Evolutionary conservation across 2,329 filamentous ascomycete species (phyloP), one percentile per base, ranked within the genome.

Genomic region (Fulvia fulva): DNA sequence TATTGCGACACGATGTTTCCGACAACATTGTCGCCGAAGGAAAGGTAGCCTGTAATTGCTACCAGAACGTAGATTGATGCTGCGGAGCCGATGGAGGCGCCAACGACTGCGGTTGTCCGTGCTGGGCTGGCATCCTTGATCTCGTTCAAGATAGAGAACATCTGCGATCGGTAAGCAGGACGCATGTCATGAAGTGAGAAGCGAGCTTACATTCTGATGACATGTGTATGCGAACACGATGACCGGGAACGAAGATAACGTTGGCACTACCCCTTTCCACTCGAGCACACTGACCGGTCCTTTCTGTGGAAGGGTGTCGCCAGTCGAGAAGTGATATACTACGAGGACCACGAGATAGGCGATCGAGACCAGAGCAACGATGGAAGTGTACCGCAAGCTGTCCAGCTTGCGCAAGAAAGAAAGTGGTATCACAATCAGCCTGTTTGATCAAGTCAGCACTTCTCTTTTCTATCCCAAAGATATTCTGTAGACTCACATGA

Each of bases 161-260:
- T 99, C 90, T 94, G 66, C 0, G 41, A 7, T 63, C 46, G 67
- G 62, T 41, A 21, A 49, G 25, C n/a, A n/a, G n/a, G n/a, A n/a
- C n/a, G n/a, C n/a, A n/a, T n/a, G n/a, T n/a, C n/a, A n/a, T n/a
- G n/a, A n/a, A n/a, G 34, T 19, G 23, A 5, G 5, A 6, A n/a
- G 26, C 22, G 45, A 54, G 34, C 84, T 65, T 77, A 94, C 90
- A 73, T 99, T 99, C 71, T 99, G 94, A 75, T 99, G 94, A 73
- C 94, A 99, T 1, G 94, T 99, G 73, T 97, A 99, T n/a, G 93
- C 94, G 79, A 99, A 99, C 1, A 99, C 90, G 57, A 97, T 92
- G 54, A 99, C 91, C 0, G 94, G 94, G 63, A 99, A 85, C 62
- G 89, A 92, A 66, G 90, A 91, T 54, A 99, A 80, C 6, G 89